A percentile compares a stretch with the other conserved stretches of the same genome.
Conservation (phyloP, 306 rosid genomes). For the Albizia julibrissin region DNA sequence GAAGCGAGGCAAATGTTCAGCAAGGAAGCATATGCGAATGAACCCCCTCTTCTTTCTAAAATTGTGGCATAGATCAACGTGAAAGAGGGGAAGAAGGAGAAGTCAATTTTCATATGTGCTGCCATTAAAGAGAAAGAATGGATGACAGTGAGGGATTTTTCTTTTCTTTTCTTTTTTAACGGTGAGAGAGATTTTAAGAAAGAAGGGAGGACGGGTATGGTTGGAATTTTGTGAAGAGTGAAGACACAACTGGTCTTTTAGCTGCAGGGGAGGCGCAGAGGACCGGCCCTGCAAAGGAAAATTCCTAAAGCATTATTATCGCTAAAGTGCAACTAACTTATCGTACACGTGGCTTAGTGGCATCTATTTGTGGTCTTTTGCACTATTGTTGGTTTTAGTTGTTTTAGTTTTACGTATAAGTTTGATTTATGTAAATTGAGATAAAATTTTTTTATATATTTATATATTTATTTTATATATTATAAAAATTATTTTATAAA, state of each 20-base stretch:
- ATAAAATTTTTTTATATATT: no score
- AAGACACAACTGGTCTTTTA: neutral
- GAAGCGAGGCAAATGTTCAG: neutral
- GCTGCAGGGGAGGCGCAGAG: neutral
- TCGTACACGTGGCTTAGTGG: neutral
- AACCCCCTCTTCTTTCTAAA: neutral
- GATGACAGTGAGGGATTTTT: neutral
- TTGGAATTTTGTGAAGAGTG: neutral
- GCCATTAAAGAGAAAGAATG: neutral
- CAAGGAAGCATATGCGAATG: neutral
- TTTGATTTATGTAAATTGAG: no score
- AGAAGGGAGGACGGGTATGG: neutral
- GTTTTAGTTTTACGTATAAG: no score
- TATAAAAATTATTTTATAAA: no score
- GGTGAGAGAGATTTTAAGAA: neutral
- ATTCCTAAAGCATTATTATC: neutral
- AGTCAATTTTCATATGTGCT: neutral
- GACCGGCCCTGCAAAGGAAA: neutral
- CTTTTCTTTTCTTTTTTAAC: neutral
- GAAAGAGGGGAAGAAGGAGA: neutral
- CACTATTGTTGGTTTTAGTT: no score
- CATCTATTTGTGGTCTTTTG: neutral
- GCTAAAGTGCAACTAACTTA: neutral
- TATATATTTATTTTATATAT: no score
- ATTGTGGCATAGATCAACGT: neutral